These are phyloP conservation scores for Microdochium paspali DNA, from an alignment of 2,329 filamentous ascomycete species.

Conservation along the genomic window DNA sequence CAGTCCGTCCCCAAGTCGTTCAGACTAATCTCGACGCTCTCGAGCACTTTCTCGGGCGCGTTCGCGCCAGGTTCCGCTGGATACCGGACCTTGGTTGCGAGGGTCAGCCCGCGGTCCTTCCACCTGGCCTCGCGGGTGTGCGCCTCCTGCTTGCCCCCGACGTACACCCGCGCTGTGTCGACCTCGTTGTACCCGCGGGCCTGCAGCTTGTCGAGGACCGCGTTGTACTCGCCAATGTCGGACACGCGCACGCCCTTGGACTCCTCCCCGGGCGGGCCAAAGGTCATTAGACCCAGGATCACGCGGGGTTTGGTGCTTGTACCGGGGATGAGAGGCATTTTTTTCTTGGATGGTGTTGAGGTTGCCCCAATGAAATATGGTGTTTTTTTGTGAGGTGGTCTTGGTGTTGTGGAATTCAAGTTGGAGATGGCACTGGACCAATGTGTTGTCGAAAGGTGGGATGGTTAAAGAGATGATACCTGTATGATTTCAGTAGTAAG, in stretches of 20 bases:
- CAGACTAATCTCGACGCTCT: constrained; percentile 57
- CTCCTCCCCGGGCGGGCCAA: constrained; percentile 50
- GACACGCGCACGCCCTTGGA: constrained; percentile 63
- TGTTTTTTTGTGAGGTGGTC: not conserved
- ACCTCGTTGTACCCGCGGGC: constrained; percentile 74
- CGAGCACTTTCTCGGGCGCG: constrained; percentile 51
- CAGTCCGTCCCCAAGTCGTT: constrained; percentile 63
- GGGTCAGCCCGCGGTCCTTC: constrained; percentile 66
- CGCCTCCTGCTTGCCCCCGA: constrained; percentile 64
- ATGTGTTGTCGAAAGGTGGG: too few relatives aligned
- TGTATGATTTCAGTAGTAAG: too few relatives aligned
- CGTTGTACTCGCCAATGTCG: constrained; percentile 54
- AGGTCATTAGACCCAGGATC: constrained; percentile 83
- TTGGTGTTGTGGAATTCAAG: not conserved
- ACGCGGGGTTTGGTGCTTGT: constrained; percentile 49
- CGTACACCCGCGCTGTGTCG: constrained; percentile 72
- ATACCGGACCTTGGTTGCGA: constrained; percentile 71
- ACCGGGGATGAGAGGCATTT: constrained; percentile 35
- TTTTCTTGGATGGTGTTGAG: constrained; percentile 9
- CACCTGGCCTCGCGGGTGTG: constrained; percentile 68
- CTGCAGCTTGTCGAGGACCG: constrained; percentile 66
- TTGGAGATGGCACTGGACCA: too few relatives aligned
- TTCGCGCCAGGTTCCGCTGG: constrained; percentile 51
- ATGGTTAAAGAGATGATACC: too few relatives aligned
- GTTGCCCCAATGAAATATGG: not conserved